Evolutionary conservation across 805 yeast species (phyloP).

Genomic region (Saccharomycopsis schoenii): DNA sequence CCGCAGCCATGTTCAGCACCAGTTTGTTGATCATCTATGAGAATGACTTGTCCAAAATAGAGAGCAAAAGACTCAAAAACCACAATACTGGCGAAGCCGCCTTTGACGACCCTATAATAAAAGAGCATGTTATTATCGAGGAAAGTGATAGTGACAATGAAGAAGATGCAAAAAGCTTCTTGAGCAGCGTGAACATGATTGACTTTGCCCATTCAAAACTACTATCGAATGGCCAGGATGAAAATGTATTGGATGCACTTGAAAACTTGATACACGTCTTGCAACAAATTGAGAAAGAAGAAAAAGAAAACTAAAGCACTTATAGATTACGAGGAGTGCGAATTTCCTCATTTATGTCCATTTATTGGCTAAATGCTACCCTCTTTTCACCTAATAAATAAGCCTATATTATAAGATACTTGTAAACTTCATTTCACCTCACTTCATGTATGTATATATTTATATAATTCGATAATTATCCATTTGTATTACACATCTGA

Average conservation of each 20-base stretch:
- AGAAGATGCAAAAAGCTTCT: slow-evolving; percentile 16
- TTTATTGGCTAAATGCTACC: too few relatives aligned
- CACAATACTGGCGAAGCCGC: slow-evolving; percentile 26
- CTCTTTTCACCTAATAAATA: too few relatives aligned
- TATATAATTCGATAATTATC: too few relatives aligned
- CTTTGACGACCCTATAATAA: slow-evolving; percentile 32
- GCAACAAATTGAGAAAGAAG: slow-evolving; percentile 19
- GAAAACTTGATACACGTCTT: slow-evolving; percentile 45
- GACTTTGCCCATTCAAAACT: slow-evolving; percentile 85
- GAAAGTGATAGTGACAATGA: slow-evolving; percentile 27
- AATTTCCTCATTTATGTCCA: too few relatives aligned
- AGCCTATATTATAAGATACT: too few relatives aligned
- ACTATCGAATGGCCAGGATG: slow-evolving; percentile 30
- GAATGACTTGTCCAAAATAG: slow-evolving; percentile 33
- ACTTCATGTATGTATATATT: too few relatives aligned
- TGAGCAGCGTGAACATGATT: slow-evolving; percentile 58
- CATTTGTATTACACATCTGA: too few relatives aligned
- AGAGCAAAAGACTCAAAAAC: slow-evolving; percentile 30
- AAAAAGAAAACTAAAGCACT: too few relatives aligned
- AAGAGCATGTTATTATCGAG: slow-evolving; percentile 23
- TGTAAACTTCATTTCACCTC: too few relatives aligned
- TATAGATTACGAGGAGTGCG: too few relatives aligned
- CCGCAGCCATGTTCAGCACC: slow-evolving; percentile 58
- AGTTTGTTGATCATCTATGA: slow-evolving; percentile 71
- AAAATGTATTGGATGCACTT: slow-evolving; percentile 47